phyloP scores from a whole-genome alignment of 192 early-diverging fungal genomes.

The Funneliformis mosseae region DNA sequence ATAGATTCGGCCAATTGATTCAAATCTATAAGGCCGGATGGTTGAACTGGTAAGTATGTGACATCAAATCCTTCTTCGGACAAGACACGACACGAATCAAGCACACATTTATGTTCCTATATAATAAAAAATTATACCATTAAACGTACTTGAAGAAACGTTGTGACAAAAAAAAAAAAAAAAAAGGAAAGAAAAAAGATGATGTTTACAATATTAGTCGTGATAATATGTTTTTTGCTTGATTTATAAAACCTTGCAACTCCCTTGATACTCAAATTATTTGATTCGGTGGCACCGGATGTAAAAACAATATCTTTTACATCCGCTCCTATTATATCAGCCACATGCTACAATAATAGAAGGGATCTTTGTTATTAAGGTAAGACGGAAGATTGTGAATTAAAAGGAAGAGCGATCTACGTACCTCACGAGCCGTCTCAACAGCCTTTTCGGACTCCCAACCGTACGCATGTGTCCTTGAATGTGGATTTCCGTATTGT shows the following conservation, averaged over 20 bases:
- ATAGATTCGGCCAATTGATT: conserved; percentile 80
- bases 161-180: conserved; percentile 10
- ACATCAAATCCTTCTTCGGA: conserved; percentile 95
- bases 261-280: conserved; percentile 94
- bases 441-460: conserved; percentile 95
- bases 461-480: conserved; percentile 94
- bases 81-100: conserved; percentile 95
- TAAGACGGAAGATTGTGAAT: background rate
- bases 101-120: conserved; percentile 96
- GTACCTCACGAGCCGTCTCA: conserved; percentile 82
- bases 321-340: conserved; percentile 86
- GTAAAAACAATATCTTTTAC: conserved; percentile 97
- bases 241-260: conserved; percentile 93
- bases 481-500: conserved; percentile 94
- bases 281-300: conserved; percentile 94
- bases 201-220: conserved; percentile 76
- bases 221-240: conserved; percentile 96
- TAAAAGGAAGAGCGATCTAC: background rate
- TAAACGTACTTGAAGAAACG: too few species aligned
- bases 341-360: conserved; percentile 66
- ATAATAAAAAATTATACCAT: conserved; percentile 3
- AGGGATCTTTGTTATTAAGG: conserved; percentile 6
- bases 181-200: background rate
- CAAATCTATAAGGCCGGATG: conserved; percentile 83
- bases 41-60: conserved; percentile 87